phyloP scores from a whole-genome alignment of 129 eudicot genomes.

The Scalesia atractyloides region DNA sequence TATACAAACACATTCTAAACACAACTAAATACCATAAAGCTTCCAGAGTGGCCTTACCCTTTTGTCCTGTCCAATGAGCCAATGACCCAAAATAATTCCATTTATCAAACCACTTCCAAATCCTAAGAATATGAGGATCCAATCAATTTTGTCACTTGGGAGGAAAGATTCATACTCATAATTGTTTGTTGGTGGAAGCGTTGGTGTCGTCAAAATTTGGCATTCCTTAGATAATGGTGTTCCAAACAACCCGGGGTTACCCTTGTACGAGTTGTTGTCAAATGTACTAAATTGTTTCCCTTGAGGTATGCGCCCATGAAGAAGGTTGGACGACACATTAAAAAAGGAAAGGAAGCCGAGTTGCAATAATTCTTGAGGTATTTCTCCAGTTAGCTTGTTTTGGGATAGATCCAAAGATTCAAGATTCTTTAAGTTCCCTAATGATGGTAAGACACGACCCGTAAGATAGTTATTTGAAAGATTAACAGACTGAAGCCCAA shows the following conservation, averaged over 20 bases:
- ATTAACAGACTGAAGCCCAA: constrained; percentile 22
- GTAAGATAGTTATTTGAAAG: constrained; percentile 26
- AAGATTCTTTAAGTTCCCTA: constrained; percentile 11
- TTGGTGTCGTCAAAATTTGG: neutral
- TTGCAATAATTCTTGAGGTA: constrained; percentile 26
- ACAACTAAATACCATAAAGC: too few species aligned
- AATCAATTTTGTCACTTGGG: constrained; percentile 16
- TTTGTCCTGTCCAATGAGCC: too few species aligned
- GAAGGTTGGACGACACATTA: constrained; percentile 22
- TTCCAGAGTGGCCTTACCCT: constrained; percentile 22
- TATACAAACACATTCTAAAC: too few species aligned
- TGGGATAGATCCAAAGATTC: constrained; percentile 30
- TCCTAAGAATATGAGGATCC: constrained; percentile 20
- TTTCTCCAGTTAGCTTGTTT: constrained; percentile 25
- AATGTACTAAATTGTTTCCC: constrained; percentile 29
- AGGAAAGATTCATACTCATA: constrained; percentile 6
- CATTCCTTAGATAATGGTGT: constrained; percentile 9
- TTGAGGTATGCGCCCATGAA: constrained; percentile 22
- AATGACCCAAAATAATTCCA: constrained; percentile 7
- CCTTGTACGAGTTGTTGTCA: constrained; percentile 13
- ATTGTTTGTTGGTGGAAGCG: neutral
- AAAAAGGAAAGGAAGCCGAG: constrained; percentile 26
- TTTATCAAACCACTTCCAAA: constrained; percentile 23
- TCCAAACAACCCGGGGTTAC: constrained; percentile 29
- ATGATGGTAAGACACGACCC: neutral